Evolutionary conservation across 2,329 filamentous ascomycete species (phyloP).

Genomic region (Trematosphaeria pertusa): DNA sequence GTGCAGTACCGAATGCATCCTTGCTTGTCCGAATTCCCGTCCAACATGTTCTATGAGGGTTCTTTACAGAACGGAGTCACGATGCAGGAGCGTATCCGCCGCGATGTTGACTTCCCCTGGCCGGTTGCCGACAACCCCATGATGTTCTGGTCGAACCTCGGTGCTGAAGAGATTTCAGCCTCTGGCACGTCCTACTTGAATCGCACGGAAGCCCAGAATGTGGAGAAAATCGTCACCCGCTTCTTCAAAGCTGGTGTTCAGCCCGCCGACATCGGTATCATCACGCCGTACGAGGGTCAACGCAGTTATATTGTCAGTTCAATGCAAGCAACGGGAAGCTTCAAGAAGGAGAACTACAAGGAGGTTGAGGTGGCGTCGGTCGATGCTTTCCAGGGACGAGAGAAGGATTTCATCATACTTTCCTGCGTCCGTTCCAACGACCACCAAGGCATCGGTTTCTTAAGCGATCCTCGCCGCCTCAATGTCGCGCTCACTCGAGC

Average conservation of each 20-base stretch:
- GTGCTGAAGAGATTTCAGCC: conserved; percentile 96
- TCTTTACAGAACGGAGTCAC: conserved; percentile 96
- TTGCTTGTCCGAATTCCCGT: conserved; percentile 94
- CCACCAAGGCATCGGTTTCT: conserved; percentile 97
- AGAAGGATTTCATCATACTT: conserved; percentile 98
- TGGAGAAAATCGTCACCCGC: conserved; percentile 97
- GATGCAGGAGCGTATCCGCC: conserved; percentile 83
- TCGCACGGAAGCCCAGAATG: conserved; percentile 93
- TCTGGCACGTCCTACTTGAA: conserved; percentile 98
- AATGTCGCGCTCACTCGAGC: conserved; percentile 97
- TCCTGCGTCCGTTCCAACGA: conserved; percentile 99
- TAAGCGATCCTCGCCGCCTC: conserved; percentile 95
- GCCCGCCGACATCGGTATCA: conserved; percentile 91
- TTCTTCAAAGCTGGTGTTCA: conserved; percentile 99
- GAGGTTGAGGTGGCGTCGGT: conserved; percentile 98
- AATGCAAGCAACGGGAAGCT: conserved; percentile 98
- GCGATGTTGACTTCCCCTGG: conserved; percentile 98
- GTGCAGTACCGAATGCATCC: conserved; percentile 99
- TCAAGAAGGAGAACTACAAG: conserved; percentile 98
- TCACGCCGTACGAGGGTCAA: conserved; percentile 98
- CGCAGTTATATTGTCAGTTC: conserved; percentile 98
- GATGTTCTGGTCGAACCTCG: conserved; percentile 99
- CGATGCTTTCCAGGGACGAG: conserved; percentile 97
- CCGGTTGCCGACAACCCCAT: conserved; percentile 92
- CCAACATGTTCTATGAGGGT: conserved; percentile 99